Percentiles rank a stretch among this genome's conserved stretches.
phyloP scores from a whole-genome alignment of 2,329 filamentous ascomycete genomes.

The Hypoxylon sp. region DNA sequence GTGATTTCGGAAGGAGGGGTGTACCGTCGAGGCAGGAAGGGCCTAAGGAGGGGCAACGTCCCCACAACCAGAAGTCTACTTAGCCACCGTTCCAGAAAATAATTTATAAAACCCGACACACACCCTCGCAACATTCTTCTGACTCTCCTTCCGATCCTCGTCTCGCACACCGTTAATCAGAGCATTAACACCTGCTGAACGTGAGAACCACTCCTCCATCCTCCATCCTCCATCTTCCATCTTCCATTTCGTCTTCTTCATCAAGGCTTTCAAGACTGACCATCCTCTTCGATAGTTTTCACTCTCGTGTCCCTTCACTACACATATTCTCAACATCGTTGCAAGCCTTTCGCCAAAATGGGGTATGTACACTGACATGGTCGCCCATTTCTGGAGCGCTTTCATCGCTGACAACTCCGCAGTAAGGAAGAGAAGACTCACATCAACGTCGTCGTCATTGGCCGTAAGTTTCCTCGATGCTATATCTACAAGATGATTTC shows the following conservation, averaged over 20 bases:
- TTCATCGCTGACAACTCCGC: constrained; percentile 44
- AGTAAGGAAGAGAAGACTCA: constrained; percentile 97
- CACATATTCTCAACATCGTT: constrained; percentile 33
- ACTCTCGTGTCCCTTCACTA: constrained; percentile 33
- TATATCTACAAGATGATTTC: neutral
- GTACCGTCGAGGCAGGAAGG: constrained; percentile 33
- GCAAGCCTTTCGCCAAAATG: constrained; percentile 53
- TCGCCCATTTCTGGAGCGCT: constrained; percentile 1
- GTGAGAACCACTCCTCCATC: constrained; percentile 28
- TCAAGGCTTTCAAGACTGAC: constrained; percentile 18
- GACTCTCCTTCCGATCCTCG: constrained; percentile 51
- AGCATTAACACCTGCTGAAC: constrained; percentile 52
- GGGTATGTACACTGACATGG: constrained; percentile 51
- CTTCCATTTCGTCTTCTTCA: constrained; percentile 26
- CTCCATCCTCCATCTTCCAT: constrained; percentile 3
- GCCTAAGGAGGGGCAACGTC: constrained; percentile 39
- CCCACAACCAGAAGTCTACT: constrained; percentile 40
- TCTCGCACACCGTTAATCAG: constrained; percentile 57
- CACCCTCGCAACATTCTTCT: constrained; percentile 42
- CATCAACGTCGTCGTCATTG: constrained; percentile 98
- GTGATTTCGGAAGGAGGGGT: constrained; percentile 43
- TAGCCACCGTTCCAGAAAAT: constrained; percentile 38
- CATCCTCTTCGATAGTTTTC: constrained; percentile 25
- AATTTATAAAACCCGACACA: constrained; percentile 42
- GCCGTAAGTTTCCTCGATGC: constrained; percentile 51